phyloP scores from a whole-genome alignment of 371 early-diverging fungal species.

The Conidiobolus incongruus region DNA sequence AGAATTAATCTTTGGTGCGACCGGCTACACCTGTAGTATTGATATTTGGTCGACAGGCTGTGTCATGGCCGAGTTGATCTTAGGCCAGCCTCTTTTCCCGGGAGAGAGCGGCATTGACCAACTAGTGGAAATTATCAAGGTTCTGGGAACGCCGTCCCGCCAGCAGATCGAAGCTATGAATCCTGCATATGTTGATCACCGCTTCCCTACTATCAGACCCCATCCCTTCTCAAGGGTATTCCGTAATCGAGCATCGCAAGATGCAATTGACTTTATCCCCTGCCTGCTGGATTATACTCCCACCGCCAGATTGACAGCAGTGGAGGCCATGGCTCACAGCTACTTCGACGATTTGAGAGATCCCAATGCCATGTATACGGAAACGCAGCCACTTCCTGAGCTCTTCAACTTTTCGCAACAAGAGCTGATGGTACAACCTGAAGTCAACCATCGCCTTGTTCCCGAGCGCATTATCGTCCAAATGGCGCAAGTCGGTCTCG shows the following conservation, averaged over 20 bases:
- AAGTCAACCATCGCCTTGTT: conserved; percentile 4
- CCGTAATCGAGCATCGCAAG: conserved; percentile 56
- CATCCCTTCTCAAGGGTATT: conserved; percentile 77
- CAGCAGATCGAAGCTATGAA: conserved; percentile 93
- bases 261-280: conserved; percentile 73
- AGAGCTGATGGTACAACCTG: conserved; percentile 4
- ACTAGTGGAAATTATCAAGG: conserved; percentile 97
- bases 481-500: conserved; percentile 4
- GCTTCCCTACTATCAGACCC: conserved; percentile 93
- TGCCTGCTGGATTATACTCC: conserved; percentile 92
- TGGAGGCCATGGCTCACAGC: conserved; percentile 82
- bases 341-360: conserved; percentile 92
- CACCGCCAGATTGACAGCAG: conserved; percentile 62
- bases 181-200: conserved; percentile 90
- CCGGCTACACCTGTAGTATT: conserved; percentile 79
- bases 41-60: conserved; percentile 98
- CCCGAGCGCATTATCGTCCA: conserved; percentile 2
- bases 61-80: conserved; percentile 97
- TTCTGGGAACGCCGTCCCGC: conserved; percentile 93
- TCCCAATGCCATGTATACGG: conserved; percentile 54
- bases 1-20: conserved; percentile 94
- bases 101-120: conserved; percentile 99
- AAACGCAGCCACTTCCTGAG: conserved; percentile 58
- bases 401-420: conserved; percentile 76
- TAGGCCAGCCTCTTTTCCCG: conserved; percentile 91